Evolutionary conservation across 176 grass and related monocot species (phyloP).

Genomic region (Bromus sterilis): DNA sequence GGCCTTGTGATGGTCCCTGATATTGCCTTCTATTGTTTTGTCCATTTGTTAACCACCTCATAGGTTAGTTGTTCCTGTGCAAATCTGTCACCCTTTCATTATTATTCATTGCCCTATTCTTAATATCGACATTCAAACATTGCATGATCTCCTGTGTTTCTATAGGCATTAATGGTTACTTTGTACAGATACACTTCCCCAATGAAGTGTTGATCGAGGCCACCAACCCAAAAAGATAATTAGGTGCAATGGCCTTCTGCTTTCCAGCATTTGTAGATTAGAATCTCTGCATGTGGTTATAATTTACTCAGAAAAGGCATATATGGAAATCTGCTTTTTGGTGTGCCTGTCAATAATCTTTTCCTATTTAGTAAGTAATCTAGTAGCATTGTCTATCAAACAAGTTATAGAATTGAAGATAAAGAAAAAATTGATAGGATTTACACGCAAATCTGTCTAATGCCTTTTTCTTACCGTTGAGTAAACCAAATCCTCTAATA

Average conservation of each 20-base stretch:
- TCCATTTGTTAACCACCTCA: constrained; percentile 15
- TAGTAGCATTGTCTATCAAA: neutral
- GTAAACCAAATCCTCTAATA: neutral
- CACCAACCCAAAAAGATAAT: neutral
- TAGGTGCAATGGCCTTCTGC: neutral
- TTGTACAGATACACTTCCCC: neutral
- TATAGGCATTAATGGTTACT: constrained; percentile 13
- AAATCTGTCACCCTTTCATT: neutral
- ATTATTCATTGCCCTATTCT: neutral
- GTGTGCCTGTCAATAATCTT: neutral
- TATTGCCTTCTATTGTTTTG: constrained; percentile 7
- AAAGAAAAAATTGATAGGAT: neutral
- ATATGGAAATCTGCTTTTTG: neutral
- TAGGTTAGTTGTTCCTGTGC: constrained; percentile 6
- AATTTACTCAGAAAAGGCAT: neutral
- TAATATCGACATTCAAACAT: constrained; percentile 1
- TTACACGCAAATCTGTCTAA: neutral
- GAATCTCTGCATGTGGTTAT: neutral
- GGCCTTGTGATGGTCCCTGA: neutral
- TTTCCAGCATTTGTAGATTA: neutral
- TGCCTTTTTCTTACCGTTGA: neutral
- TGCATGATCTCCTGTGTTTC: constrained; percentile 12
- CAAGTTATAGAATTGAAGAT: neutral
- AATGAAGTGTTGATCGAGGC: neutral
- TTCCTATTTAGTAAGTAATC: neutral